Conservation (phyloP, 345 rosid genomes). For the Erucastrum elatum region DNA sequence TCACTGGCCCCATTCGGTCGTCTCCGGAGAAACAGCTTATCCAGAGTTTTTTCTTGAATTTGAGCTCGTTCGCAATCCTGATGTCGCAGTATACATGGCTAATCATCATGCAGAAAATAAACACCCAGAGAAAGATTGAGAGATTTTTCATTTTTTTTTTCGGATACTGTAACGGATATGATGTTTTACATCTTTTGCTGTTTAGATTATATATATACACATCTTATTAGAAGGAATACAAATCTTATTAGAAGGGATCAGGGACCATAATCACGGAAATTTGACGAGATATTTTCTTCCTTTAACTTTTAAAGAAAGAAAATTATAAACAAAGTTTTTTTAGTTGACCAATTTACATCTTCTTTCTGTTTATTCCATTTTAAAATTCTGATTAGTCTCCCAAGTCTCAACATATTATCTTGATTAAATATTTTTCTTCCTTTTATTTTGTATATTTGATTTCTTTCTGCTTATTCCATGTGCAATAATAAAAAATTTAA, state of each 20-base stretch:
- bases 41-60: not conserved
- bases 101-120: conserved; percentile 4
- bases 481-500: no score
- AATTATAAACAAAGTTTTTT: no score
- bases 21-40: not conserved
- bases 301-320: no score
- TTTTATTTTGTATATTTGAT: no score
- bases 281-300: no score
- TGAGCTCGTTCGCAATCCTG: conserved; percentile 11
- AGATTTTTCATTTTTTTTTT: not conserved
- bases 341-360: no score
- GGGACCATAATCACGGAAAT: not conserved
- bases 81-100: not conserved
- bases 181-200: not conserved
- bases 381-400: no score
- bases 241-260: not conserved
- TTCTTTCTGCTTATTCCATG: no score
- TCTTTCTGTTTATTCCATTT: no score
- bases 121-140: not conserved
- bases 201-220: not conserved
- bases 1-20: not conserved
- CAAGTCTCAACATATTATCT: no score
- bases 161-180: not conserved
- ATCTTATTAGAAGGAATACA: not conserved
- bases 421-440: no score